phyloP scores from a whole-genome alignment of 177 flowering plant genomes.

The Vitis hybrid region DNA sequence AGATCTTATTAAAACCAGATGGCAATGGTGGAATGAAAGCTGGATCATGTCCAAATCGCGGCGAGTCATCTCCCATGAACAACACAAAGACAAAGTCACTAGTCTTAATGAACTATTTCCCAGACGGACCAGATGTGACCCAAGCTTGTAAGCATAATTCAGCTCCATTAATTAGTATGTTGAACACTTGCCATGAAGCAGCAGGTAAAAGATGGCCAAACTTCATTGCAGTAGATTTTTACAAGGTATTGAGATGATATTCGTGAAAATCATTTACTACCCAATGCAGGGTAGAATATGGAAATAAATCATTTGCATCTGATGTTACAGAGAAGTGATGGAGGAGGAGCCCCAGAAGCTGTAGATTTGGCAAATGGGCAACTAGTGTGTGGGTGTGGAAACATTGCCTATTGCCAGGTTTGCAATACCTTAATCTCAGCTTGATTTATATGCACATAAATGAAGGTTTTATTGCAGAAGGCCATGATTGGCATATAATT shows the following conservation, averaged over 20 bases:
- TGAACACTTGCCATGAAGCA: conserved; percentile 64
- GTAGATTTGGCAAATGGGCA: conserved; percentile 74
- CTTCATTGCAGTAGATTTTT: conserved; percentile 82
- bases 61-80: conserved; percentile 76
- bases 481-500: not conserved
- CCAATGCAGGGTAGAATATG: too few species aligned
- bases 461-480: not conserved
- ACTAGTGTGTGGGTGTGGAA: conserved; percentile 68
- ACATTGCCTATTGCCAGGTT: conserved; percentile 68
- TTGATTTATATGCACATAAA: too few species aligned
- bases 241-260: conserved; percentile 48
- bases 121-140: conserved; percentile 35
- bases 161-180: conserved; percentile 58
- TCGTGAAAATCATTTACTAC: too few species aligned
- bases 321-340: conserved; percentile 79
- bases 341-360: conserved; percentile 86
- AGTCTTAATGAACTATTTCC: conserved; percentile 70
- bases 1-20: conserved; percentile 46
- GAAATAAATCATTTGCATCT: not conserved
- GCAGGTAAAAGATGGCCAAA: conserved; percentile 80
- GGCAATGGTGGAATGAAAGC: conserved; percentile 78
- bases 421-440: not conserved
- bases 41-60: conserved; percentile 88
- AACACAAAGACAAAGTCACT: conserved; percentile 57
- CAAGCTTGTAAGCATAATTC: conserved; percentile 73